phyloP scores from a whole-genome alignment of 257 asterid genomes.

The Lantana camara region DNA sequence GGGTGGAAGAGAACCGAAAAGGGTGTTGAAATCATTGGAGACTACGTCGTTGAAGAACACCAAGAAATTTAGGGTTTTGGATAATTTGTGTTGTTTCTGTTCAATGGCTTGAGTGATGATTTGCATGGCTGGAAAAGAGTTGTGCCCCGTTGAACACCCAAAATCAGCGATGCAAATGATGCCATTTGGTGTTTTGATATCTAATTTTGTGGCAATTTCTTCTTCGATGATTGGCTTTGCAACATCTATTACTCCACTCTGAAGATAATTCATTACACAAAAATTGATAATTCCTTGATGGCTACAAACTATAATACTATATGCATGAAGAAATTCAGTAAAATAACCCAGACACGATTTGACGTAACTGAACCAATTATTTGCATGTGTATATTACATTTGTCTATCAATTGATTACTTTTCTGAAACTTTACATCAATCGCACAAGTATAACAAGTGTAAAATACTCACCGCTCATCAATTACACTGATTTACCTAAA shows the following conservation, averaged over 20 bases:
- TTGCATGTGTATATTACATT: no score
- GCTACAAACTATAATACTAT: no score
- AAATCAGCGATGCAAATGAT: slow-evolving; percentile 36
- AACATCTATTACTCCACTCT: slow-evolving; percentile 27
- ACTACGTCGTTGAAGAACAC: background rate
- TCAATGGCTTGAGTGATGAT: slow-evolving; percentile 24
- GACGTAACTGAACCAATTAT: no score
- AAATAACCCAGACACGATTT: background rate
- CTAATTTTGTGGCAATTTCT: slow-evolving; percentile 28
- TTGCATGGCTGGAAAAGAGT: slow-evolving; percentile 37
- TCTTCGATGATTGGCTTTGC: slow-evolving; percentile 26
- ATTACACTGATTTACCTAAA: no score
- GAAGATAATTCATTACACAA: background rate
- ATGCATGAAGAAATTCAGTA: no score
- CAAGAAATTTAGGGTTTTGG: background rate
- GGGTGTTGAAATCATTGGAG: slow-evolving; percentile 38
- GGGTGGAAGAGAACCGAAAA: slow-evolving; percentile 30
- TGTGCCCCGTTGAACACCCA: slow-evolving; percentile 47
- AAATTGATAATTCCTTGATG: background rate
- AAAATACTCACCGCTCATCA: no score
- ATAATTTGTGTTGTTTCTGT: background rate
- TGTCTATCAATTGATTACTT: no score
- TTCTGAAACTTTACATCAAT: no score
- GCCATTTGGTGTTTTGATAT: background rate
- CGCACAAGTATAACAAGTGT: no score